phyloP scores from a whole-genome alignment of 2,329 filamentous ascomycete species.

The Apiospora aurea region DNA sequence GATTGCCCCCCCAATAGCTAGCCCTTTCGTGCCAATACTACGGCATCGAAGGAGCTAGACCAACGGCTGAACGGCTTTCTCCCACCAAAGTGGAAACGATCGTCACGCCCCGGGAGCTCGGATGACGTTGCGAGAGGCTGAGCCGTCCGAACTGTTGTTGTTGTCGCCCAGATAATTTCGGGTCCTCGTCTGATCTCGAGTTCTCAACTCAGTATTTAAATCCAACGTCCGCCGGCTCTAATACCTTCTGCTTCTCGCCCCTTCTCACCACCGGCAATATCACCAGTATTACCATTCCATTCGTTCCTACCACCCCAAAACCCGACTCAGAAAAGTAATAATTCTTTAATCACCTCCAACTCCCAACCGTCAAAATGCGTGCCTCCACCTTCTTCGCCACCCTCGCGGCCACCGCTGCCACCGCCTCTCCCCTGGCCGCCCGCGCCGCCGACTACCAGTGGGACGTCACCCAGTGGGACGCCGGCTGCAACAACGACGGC shows the following conservation, averaged over 20 bases:
- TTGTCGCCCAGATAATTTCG: neutral
- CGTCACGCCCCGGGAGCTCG: neutral
- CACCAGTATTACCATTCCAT: neutral
- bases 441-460: constrained; percentile 15
- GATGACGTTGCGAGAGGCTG: constrained; percentile 15
- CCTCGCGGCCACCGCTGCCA: constrained; percentile 10
- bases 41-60: neutral
- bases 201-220: neutral
- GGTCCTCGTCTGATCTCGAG: neutral
- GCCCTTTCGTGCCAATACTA: neutral
- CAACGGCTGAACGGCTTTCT: neutral
- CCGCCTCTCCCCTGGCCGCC: neutral
- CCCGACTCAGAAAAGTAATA: constrained; percentile 9
- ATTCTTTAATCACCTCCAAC: constrained; percentile 8
- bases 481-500: neutral
- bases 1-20: too few relatives aligned
- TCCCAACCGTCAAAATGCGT: constrained; percentile 14
- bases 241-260: neutral
- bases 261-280: neutral
- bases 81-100: constrained; percentile 20
- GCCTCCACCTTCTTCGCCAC: constrained; percentile 19
- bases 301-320: neutral
- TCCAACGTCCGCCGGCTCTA: constrained; percentile 3
- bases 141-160: neutral
- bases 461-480: constrained; percentile 12